Evolutionary conservation across 345 rosid species (phyloP).

Genomic region (Citrus glauca): DNA sequence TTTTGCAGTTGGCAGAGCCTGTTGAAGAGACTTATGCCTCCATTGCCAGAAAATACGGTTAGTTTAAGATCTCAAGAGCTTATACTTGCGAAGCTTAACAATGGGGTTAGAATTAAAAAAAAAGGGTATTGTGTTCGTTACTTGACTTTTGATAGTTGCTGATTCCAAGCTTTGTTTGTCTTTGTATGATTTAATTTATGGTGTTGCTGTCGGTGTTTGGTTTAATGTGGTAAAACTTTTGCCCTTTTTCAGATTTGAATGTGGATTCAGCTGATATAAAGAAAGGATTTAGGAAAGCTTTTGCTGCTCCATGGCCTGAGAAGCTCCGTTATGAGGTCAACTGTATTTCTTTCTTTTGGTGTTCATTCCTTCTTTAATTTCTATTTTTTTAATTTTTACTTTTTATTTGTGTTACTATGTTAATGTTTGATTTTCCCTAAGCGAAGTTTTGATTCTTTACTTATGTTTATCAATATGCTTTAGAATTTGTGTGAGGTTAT

Average conservation of each 20-base stretch:
- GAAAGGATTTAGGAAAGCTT: conserved; percentile 79
- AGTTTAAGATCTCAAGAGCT: conserved; percentile 11
- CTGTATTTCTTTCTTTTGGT: not conserved
- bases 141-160: not conserved
- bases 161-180: not conserved
- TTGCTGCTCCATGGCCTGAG: conserved; percentile 77
- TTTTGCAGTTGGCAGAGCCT: conserved; percentile 69
- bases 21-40: conserved; percentile 78
- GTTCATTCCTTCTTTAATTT: not conserved
- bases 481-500: no score
- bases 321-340: conserved; percentile 81
- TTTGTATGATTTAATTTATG: not conserved
- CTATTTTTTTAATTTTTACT: no score
- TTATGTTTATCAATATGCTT: no score
- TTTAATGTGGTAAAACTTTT: not conserved
- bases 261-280: conserved; percentile 66
- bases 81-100: not conserved
- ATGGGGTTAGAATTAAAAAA: not conserved
- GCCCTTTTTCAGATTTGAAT: conserved; percentile 44
- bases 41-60: conserved; percentile 76
- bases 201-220: not conserved
- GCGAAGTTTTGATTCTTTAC: no score
- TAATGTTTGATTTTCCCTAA: no score
- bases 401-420: no score
- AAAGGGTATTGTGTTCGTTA: not conserved